These are phyloP conservation scores for Blastobotrys capitulatus DNA, from an alignment of 1,139 yeast species.

Conservation along the genomic window DNA sequence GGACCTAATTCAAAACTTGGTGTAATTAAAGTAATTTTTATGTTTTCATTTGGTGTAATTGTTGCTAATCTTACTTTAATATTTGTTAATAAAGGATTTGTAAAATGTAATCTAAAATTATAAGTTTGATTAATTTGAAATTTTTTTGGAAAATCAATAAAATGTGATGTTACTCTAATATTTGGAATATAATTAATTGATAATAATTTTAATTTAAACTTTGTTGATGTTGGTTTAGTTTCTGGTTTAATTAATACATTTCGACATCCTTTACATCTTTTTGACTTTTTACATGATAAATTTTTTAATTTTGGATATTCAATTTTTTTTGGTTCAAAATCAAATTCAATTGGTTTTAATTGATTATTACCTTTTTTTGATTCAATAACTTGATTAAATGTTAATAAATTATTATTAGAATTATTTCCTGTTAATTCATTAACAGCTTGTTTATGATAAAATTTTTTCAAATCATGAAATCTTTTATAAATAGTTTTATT, in stretches of 20 bases:
- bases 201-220: constrained; percentile 23
- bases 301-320: constrained; percentile 7
- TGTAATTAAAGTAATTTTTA: constrained; percentile 21
- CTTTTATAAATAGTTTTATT: constrained; percentile 5
- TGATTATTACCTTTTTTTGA: background rate
- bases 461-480: constrained; percentile 10
- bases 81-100: constrained; percentile 24
- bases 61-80: constrained; percentile 27
- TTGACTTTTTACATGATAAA: constrained; percentile 25
- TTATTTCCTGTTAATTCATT: constrained; percentile 8
- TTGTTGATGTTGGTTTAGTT: constrained; percentile 24
- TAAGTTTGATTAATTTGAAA: constrained; percentile 9
- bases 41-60: constrained; percentile 11
- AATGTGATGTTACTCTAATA: constrained; percentile 16
- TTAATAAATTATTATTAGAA: background rate
- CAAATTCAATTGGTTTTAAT: background rate
- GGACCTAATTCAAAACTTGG: constrained; percentile 27
- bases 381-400: constrained; percentile 10
- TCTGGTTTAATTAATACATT: constrained; percentile 28
- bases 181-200: constrained; percentile 27
- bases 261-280: constrained; percentile 30
- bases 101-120: constrained; percentile 21
- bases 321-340: background rate
- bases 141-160: constrained; percentile 14
- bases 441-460: constrained; percentile 10